phyloP scores from a whole-genome alignment of 495 filamentous ascomycete species.

The Evansstolkia leycettana region DNA sequence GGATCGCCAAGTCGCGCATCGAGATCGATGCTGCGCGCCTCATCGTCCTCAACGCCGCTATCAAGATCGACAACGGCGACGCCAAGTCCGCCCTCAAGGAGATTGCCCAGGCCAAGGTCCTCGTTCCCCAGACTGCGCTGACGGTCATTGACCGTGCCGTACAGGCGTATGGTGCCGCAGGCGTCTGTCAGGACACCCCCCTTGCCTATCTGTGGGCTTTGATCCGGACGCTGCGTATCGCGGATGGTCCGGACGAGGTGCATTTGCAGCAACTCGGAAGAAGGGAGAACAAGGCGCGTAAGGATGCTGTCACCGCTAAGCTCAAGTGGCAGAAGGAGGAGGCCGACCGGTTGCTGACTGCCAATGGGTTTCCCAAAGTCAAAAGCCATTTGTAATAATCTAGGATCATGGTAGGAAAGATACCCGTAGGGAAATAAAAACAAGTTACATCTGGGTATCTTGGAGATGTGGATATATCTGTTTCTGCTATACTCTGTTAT shows the following conservation, averaged over 20 bases:
- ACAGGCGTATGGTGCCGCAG: constrained; percentile 74
- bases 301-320: constrained; percentile 46
- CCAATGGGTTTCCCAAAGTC: constrained; percentile 39
- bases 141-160: constrained; percentile 79
- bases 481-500: no score
- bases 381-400: constrained; percentile 34
- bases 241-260: constrained; percentile 89
- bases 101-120: constrained; percentile 79
- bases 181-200: constrained; percentile 84
- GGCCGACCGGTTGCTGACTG: constrained; percentile 51
- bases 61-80: constrained; percentile 73
- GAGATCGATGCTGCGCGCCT: constrained; percentile 84
- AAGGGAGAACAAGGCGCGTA: constrained; percentile 64
- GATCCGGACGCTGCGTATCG: constrained; percentile 71
- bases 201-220: constrained; percentile 78
- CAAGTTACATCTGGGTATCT: no score
- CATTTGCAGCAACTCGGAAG: constrained; percentile 83
- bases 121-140: constrained; percentile 65
- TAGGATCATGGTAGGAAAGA: no score
- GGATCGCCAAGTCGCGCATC: constrained; percentile 80
- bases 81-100: constrained; percentile 72
- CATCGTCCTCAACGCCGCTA: constrained; percentile 77
- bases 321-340: constrained; percentile 52
- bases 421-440: no score
- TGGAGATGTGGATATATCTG: no score